phyloP scores from a whole-genome alignment of 805 yeast genomes.

The Kodamaea lidongshanica region DNA sequence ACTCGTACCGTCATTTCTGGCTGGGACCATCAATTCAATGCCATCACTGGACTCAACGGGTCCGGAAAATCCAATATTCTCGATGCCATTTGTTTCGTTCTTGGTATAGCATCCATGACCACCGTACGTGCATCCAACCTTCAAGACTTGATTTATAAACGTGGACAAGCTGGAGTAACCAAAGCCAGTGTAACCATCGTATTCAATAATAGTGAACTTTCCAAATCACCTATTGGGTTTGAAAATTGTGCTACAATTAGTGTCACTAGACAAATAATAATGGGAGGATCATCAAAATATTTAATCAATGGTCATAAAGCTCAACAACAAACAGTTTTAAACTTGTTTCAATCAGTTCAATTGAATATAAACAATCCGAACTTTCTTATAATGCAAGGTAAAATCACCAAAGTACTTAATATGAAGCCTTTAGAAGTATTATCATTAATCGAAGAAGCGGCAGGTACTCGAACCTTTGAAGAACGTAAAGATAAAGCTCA shows the following conservation, averaged over 20 bases:
- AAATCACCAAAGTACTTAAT: slow-evolving; percentile 92
- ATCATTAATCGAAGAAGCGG: slow-evolving; percentile 93
- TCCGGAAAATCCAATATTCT: slow-evolving; percentile 95
- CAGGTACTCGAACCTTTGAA: slow-evolving; percentile 94
- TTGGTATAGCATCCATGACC: slow-evolving; percentile 92
- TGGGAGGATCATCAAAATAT: slow-evolving; percentile 91
- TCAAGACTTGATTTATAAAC: slow-evolving; percentile 90
- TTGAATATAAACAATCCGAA: slow-evolving; percentile 95
- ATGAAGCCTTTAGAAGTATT: slow-evolving; percentile 91
- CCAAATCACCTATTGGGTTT: slow-evolving; percentile 82
- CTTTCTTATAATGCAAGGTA: slow-evolving; percentile 97
- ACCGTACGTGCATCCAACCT: slow-evolving; percentile 89
- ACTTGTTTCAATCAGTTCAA: slow-evolving; percentile 89
- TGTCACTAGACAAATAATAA: slow-evolving; percentile 82
- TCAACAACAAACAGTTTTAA: slow-evolving; percentile 86
- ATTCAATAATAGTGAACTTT: slow-evolving; percentile 75
- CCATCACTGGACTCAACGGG: slow-evolving; percentile 96
- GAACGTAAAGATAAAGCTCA: slow-evolving; percentile 89
- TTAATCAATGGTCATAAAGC: slow-evolving; percentile 94
- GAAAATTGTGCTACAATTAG: slow-evolving; percentile 72
- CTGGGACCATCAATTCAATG: slow-evolving; percentile 96
- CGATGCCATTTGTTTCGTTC: slow-evolving; percentile 97
- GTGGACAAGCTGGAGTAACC: slow-evolving; percentile 98
- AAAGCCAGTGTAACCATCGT: slow-evolving; percentile 96
- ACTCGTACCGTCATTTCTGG: slow-evolving; percentile 90